These are phyloP conservation scores for Stephania japonica DNA, from an alignment of 164 flowering plant genomes.

Conservation along the genomic window DNA sequence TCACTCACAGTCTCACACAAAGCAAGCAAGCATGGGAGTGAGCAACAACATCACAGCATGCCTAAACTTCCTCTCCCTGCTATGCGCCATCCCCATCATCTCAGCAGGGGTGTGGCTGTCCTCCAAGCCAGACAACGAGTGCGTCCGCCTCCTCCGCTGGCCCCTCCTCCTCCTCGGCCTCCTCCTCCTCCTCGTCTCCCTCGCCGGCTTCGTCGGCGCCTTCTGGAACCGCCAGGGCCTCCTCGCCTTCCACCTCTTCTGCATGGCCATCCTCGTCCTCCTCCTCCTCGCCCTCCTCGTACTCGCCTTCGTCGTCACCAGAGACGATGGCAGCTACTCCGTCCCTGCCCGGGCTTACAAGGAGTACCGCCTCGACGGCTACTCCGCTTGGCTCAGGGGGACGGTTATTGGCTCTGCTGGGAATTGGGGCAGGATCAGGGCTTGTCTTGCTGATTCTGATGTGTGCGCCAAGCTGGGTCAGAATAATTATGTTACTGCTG, in stretches of 20 bases:
- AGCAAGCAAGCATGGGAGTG: slow-evolving; percentile 41
- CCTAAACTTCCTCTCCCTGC: slow-evolving; percentile 73
- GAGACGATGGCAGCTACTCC: slow-evolving; percentile 45
- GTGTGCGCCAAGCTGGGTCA: slow-evolving; percentile 46
- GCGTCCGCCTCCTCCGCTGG: slow-evolving; percentile 70
- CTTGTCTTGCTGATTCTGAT: slow-evolving; percentile 45
- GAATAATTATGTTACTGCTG: slow-evolving; percentile 37
- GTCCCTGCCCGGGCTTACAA: slow-evolving; percentile 53
- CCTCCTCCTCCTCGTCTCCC: slow-evolving; percentile 63
- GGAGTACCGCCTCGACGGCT: slow-evolving; percentile 67
- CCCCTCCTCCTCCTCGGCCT: slow-evolving; percentile 68
- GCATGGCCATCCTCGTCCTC: slow-evolving; percentile 64
- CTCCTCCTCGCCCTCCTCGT: slow-evolving; percentile 55
- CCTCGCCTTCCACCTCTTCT: slow-evolving; percentile 61
- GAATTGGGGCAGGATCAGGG: slow-evolving; percentile 63
- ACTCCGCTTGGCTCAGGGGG: slow-evolving; percentile 62
- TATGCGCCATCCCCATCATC: slow-evolving; percentile 73
- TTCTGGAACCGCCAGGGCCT: slow-evolving; percentile 66
- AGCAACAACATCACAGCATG: slow-evolving; percentile 72
- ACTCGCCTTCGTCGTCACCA: slow-evolving; percentile 73
- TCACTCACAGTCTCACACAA: too few relatives aligned
- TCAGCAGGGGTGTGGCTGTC: slow-evolving; percentile 85
- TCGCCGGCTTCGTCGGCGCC: slow-evolving; percentile 83
- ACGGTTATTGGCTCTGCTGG: slow-evolving; percentile 37
- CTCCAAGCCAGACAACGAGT: slow-evolving; percentile 69